Base-by-base conservation (phyloP, 1,284 basidiomycete species). In the Cutaneotrichosporon curvatum region DNA sequence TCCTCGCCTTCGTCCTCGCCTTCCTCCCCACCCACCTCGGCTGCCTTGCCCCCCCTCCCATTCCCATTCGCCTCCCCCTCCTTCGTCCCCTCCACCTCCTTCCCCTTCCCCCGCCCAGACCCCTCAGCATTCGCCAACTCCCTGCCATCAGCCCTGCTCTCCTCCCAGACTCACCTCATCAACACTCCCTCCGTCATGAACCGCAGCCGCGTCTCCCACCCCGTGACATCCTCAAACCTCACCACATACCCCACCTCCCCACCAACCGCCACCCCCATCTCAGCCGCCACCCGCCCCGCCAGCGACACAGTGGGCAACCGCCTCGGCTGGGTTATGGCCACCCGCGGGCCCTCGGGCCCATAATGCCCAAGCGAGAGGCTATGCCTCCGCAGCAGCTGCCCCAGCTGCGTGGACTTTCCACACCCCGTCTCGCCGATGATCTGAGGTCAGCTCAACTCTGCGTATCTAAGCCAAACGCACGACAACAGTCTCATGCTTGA, bases 181-280 rank as follows among this genome's bases (percentile, higher is more conserved):
- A 98, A 81, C 80, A 96, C 94, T 62, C 94, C 94, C 62, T 99
- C 95, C 19, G 92, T 97, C 68, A 94, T 78, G 70, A 91, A 99
- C 68, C 95, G 91, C 67, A 98, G 84, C 30, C 83, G 79, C 0
- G 95, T 54, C 21, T 79, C 71, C 25, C 74, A 57, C 38, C 79
- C 75, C 15, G 79, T 80, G 39, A 80, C 77, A 61, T 97, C 92
- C 67, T 97, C 90, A 69, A 99, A 99, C 33, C 94, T 84, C 30
- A 98, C 91, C 3, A 87, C 84, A 72, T 98, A 97, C 2, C 95
- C 94, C 19, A 98, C 89, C 10, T 82, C 73, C 1, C 73, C 73
- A 28, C 88, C 91, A 5, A 90, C 70, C 10, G 73, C 59, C 10
- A 76, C 78, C 22, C 82, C 82, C 70, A 86, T 84, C 71, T 99